These are phyloP conservation scores for Vaccinium macrocarpon DNA, from an alignment of 148 eudicot species.

Conservation along the genomic window DNA sequence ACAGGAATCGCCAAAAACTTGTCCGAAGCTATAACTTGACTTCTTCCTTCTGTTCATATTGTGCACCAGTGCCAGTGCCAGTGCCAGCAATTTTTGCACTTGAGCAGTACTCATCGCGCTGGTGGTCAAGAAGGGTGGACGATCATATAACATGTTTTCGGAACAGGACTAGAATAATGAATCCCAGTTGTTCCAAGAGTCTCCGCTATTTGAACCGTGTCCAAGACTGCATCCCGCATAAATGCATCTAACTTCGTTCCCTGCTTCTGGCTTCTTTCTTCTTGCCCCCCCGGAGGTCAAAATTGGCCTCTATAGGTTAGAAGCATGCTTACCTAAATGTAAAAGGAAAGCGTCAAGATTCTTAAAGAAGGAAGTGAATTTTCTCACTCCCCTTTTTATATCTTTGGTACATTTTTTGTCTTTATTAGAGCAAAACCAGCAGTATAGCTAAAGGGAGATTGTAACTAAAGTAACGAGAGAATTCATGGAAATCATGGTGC, in stretches of 20 bases:
- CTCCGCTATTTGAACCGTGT: too few species aligned
- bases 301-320: background rate
- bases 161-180: background rate
- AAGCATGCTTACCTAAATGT: conserved; percentile 4
- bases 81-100: background rate
- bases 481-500: too few species aligned
- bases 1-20: background rate
- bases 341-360: background rate
- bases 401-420: background rate
- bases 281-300: background rate
- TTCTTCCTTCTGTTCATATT: background rate
- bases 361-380: background rate
- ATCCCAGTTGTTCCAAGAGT: background rate
- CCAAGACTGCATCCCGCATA: background rate
- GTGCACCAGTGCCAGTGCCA: background rate
- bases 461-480: too few species aligned
- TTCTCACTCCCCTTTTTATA: background rate
- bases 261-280: background rate
- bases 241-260: background rate
- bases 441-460: too few species aligned
- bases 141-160: background rate
- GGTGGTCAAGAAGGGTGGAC: background rate
- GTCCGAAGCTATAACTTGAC: background rate
- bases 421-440: background rate
- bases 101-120: background rate